Evolutionary conservation across 352 stramenopile genomes (phyloP).

Genomic region (Globisporangium cystogenes): DNA sequence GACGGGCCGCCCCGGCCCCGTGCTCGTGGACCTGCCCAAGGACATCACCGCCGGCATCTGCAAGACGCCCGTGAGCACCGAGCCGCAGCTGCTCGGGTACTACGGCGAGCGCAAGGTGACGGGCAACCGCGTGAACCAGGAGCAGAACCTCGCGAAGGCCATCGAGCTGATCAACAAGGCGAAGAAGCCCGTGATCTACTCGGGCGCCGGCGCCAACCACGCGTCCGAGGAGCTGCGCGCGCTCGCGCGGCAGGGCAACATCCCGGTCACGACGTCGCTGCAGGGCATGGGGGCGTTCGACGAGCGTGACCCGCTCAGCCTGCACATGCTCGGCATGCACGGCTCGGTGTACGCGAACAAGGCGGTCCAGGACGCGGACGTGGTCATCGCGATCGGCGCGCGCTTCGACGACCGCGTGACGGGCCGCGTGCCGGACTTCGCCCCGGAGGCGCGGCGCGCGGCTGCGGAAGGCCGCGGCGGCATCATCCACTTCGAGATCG

Average conservation of each 20-base stretch:
- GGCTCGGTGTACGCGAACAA: constrained; percentile 96
- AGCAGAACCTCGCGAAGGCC: constrained; percentile 61
- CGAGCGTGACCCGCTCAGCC: constrained; percentile 90
- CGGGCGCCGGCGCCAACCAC: constrained; percentile 88
- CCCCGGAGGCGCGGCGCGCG: constrained; percentile 89
- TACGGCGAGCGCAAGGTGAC: constrained; percentile 81
- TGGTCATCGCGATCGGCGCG: constrained; percentile 92
- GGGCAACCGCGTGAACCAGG: constrained; percentile 78
- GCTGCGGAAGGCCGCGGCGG: constrained; percentile 88
- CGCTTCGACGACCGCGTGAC: constrained; percentile 97
- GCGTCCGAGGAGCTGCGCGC: constrained; percentile 86
- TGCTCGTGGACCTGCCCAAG: constrained; percentile 95
- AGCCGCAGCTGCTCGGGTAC: constrained; percentile 79
- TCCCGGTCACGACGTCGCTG: constrained; percentile 94
- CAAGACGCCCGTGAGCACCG: constrained; percentile 60
- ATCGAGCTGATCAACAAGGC: constrained; percentile 91
- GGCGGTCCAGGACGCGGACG: constrained; percentile 93
- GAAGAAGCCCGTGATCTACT: constrained; percentile 95
- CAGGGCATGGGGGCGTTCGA: constrained; percentile 93
- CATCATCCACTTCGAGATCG: constrained; percentile 96
- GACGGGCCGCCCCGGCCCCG: constrained; percentile 90
- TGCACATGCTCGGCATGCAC: constrained; percentile 98
- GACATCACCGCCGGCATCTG: constrained; percentile 88
- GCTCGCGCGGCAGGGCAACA: constrained; percentile 91
- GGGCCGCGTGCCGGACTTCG: constrained; percentile 90